Base-by-base conservation (phyloP, 2,329 filamentous ascomycete genomes). In the Proliferodiscus dingleyae region DNA sequence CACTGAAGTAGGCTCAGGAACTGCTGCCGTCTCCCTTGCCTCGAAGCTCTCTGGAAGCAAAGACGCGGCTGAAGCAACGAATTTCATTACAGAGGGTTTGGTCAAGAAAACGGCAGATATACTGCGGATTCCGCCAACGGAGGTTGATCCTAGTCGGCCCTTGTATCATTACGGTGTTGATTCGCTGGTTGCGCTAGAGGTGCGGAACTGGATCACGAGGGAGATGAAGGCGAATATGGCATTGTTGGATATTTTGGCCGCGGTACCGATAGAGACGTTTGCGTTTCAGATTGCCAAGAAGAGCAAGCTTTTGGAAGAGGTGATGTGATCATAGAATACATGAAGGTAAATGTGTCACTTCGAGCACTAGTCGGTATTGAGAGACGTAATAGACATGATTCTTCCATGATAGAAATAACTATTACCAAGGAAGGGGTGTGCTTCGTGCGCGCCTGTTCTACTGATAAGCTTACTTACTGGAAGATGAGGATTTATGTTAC, bases 151-250 rank as follows among this genome's bases (percentile, higher is more conserved):
- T 10, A 51, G 48, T 2, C 57, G 61, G 28, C 56, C 58, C 1
- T 40, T 46, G 6, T 45, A 38, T 21, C 67, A 66, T 2, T 75
- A 74, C 42, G 74, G 74, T 0, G 69, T 77, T 5, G 74, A 78
- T 59, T 75, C 72, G 0, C 64, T 78, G 6, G 70, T 75, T 4
- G 73, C 73, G 1, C 71, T 77, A n/a, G 71, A 70, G 9, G 61
- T 76, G 6, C 66, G 73, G n/a, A 75, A 69, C 51, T 77, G 73
- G 72, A 63, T 76, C 1, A 57, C 65, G 10, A 61, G 62, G 33
- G 67, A 69, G 49, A 67, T 67, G 13, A 64, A 64, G 2, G 69
- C 69, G 1, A 64, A 72, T 41, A 55, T 75, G 3, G 44, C 43
- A 19, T 33, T 51, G 7, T 53, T 51, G 37, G 44, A 50, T 16